Percentiles rank a stretch among this genome's conserved stretches.
phyloP scores from a whole-genome alignment of 2,329 filamentous ascomycete genomes.

The Westerdykella ornata region DNA sequence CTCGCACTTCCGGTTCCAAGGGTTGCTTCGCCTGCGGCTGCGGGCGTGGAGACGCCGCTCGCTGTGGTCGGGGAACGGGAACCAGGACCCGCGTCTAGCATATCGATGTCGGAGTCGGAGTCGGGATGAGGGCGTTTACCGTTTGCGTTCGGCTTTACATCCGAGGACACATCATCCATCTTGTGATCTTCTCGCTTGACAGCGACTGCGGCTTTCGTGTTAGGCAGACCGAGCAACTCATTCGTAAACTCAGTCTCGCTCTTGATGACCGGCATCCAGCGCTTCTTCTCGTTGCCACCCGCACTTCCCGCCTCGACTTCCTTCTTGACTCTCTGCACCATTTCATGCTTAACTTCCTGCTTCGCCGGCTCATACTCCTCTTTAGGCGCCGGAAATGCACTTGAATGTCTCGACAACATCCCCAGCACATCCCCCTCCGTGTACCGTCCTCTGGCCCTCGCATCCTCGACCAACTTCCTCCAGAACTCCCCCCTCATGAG shows the following conservation, averaged over 20 bases:
- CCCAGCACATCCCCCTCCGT: slow-evolving; percentile 59
- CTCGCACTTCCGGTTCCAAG: not conserved
- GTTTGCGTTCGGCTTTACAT: not conserved
- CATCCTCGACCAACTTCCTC: slow-evolving; percentile 78
- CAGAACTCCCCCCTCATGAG: slow-evolving; percentile 85
- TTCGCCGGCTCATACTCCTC: not conserved
- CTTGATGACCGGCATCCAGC: too few species aligned
- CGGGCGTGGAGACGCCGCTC: not conserved
- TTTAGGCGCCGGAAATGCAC: slow-evolving; percentile 31
- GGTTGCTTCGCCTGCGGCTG: not conserved
- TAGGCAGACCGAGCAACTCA: too few species aligned
- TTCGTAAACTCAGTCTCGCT: too few species aligned
- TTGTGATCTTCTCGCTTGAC: not conserved
- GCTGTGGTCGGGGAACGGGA: not conserved
- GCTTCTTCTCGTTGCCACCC: too few species aligned
- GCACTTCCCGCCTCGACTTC: not conserved
- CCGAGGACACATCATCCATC: not conserved
- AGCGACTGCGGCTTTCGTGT: not conserved
- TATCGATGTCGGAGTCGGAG: not conserved
- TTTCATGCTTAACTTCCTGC: not conserved
- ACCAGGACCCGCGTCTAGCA: too few species aligned
- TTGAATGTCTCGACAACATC: slow-evolving; percentile 51
- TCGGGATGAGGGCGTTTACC: not conserved
- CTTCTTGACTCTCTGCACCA: not conserved
- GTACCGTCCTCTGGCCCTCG: slow-evolving; percentile 66